Evolutionary conservation across 805 yeast genomes (phyloP).

Genomic region (Candida awuae): DNA sequence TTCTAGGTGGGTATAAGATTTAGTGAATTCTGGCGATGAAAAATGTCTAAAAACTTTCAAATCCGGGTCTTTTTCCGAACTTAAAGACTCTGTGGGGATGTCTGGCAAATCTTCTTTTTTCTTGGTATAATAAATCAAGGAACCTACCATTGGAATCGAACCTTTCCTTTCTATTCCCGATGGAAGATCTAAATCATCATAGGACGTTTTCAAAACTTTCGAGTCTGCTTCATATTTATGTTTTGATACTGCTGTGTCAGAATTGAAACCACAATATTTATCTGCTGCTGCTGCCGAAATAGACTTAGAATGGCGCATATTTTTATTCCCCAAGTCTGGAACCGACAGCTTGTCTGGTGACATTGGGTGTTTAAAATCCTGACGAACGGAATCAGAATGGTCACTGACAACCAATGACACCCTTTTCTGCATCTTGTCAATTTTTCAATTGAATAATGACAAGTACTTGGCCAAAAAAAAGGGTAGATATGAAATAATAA

Average conservation of each 20-base stretch:
- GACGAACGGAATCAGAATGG: background rate
- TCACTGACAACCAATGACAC: slow-evolving; percentile 3
- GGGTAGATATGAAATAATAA: no score
- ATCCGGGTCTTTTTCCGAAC: no score
- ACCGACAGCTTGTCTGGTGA: no score
- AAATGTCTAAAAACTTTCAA: background rate
- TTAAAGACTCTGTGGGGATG: background rate
- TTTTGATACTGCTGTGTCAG: no score
- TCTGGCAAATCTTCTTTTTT: slow-evolving; percentile 9
- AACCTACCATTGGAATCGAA: slow-evolving; percentile 24
- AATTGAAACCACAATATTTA: no score
- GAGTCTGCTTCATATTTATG: background rate
- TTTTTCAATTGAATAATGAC: background rate
- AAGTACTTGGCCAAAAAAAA: no score
- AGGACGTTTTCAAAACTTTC: slow-evolving; percentile 1
- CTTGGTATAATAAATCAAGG: slow-evolving; percentile 21
- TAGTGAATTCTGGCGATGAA: background rate
- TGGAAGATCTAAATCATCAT: slow-evolving; percentile 5
- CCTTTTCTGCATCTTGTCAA: background rate
- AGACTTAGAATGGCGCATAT: no score
- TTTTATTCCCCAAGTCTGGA: no score
- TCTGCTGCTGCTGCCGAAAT: no score
- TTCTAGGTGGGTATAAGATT: background rate
- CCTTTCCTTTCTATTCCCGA: slow-evolving; percentile 11
- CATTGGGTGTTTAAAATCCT: no score